Percentiles rank a stretch among this genome's conserved stretches.
Conservation (phyloP, 352 stramenopile genomes). For the Phytophthora macrochlamydospora region DNA sequence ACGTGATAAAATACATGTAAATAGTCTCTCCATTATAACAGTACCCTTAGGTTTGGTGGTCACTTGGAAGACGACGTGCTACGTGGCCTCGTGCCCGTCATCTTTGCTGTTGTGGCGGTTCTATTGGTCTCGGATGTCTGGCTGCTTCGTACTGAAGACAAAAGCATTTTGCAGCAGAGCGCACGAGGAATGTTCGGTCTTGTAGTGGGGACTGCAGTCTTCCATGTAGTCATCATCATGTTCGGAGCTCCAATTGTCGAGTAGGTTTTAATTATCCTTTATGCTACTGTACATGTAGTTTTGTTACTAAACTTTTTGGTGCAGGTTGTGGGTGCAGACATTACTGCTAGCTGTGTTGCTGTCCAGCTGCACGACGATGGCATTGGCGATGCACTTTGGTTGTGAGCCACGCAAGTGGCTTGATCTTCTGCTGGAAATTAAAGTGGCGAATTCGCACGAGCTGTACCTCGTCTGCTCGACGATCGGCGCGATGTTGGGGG, state of each 20-base stretch:
- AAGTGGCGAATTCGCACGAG: constrained; percentile 47
- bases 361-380: constrained; percentile 49
- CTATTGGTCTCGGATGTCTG: constrained; percentile 36
- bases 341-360: constrained; percentile 66
- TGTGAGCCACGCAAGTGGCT: constrained; percentile 45
- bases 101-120: constrained; percentile 31
- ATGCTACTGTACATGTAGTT: background rate
- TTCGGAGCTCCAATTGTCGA: constrained; percentile 75
- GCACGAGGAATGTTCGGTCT: constrained; percentile 37
- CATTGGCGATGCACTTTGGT: constrained; percentile 49
- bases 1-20: constrained; percentile 1
- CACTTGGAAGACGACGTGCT: constrained; percentile 60
- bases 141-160: constrained; percentile 33
- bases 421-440: constrained; percentile 63
- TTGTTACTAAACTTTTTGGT: constrained; percentile 10
- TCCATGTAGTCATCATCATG: constrained; percentile 69
- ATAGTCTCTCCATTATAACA: background rate
- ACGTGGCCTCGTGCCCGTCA: constrained; percentile 41
- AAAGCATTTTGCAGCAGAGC: constrained; percentile 9
- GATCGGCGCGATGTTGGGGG: constrained; percentile 64
- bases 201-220: constrained; percentile 39
- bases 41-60: constrained; percentile 27
- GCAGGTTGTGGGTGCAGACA: constrained; percentile 68
- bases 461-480: constrained; percentile 54
- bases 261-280: constrained; percentile 34